Evolutionary conservation across 139 green algal genomes (phyloP).

Genomic region (Mesostigma viride): DNA sequence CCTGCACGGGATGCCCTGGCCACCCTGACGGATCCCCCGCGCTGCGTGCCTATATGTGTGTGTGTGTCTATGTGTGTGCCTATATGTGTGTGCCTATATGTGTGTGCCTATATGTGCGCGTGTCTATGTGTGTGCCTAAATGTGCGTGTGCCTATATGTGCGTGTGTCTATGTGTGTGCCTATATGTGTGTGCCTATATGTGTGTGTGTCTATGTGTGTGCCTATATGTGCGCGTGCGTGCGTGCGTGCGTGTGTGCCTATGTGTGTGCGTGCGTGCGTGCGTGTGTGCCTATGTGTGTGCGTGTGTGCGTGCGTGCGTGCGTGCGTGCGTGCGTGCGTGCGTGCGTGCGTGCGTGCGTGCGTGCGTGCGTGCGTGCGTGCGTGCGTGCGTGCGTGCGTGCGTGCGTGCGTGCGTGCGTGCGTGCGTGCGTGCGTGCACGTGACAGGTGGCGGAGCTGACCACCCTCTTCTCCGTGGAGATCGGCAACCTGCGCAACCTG

Average conservation of each 20-base stretch:
- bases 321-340: background rate
- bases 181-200: no score
- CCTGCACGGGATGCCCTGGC: no score
- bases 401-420: constrained; percentile 5
- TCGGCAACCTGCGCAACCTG: constrained; percentile 10
- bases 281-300: background rate
- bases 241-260: background rate
- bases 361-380: background rate
- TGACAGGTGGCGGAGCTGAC: constrained; percentile 26
- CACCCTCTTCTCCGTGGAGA: constrained; percentile 14
- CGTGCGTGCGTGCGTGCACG: constrained; percentile 4
- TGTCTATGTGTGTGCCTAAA: no score
- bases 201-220: no score
- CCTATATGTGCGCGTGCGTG: background rate
- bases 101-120: background rate
- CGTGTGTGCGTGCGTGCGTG: background rate
- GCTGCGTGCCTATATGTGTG: background rate
- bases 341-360: constrained; percentile 1
- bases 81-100: background rate
- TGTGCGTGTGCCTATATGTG: background rate
- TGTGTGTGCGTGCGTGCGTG: background rate
- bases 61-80: no score
- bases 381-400: constrained; percentile 1
- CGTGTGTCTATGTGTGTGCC: no score
- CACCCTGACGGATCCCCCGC: no score